Evolutionary conservation across 1,284 basidiomycete genomes (phyloP), one percentile per base, ranked within the genome.

Genomic region (Veloporphyrellus conicus): DNA sequence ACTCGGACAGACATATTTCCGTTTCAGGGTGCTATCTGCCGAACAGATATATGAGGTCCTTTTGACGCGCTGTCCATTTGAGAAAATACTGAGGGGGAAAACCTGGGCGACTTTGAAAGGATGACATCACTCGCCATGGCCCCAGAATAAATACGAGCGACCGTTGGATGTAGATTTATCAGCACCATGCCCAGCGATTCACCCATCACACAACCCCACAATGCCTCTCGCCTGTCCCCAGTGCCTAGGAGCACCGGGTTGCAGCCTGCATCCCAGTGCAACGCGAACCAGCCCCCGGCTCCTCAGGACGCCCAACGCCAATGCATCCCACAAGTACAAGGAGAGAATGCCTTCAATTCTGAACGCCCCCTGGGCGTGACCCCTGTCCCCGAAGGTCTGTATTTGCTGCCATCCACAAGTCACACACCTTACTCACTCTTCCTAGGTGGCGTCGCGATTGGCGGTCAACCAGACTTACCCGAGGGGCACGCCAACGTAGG

Each of bases 371-470:
- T 75, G 32, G 67, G 66, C 41, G 72, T 72, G 16, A 50, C 69
- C 46, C 72, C 74, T 2, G 65, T 60, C 8, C 55, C 61, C 4
- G 58, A 63, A 53, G 76, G 75, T 76, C 48, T 29, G 45, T 35
- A 5, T 15, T 42, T 23, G 18, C 41, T 3, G 22, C 25, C 10
- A 27, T 14, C 10, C 28, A 27, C 4, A 25, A 12, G 22, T 16
- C 11, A n/a, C 11, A 23, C 20, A 1, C 7, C 1, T 5, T 33
- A 1, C 28, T 51, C 4, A 52, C 29, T 9, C 35, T 7, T 8
- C 16, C 8, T 7, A 75, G 72, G 71, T 32, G 71, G 73, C n/a
- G 71, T 76, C 20, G 69, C 75, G 8, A 54, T 74, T 6, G 72
- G 66, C 33, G 75, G 74, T 19, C 59, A 68, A n/a, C 52, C 63